These are phyloP conservation scores for Backusella westeae DNA, from an alignment of 192 early-diverging fungal species.

Conservation along the genomic window DNA sequence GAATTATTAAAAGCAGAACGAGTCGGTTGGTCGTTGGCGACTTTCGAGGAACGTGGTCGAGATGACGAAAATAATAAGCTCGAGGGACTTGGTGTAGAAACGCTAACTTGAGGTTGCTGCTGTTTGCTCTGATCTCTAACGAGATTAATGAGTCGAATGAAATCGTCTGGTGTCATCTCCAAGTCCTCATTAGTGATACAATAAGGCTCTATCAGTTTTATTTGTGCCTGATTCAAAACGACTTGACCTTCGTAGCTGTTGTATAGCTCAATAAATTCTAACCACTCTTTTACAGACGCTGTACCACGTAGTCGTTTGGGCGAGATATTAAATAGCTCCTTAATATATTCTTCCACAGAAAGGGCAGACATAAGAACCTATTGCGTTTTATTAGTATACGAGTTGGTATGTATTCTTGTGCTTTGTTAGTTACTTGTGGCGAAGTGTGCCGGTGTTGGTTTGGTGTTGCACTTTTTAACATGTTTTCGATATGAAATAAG, in stretches of 20 bases:
- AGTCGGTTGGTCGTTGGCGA: neutral
- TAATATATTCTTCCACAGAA: neutral
- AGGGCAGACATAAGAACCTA: neutral
- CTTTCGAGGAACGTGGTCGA: conserved; percentile 12
- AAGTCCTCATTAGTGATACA: conserved; percentile 29
- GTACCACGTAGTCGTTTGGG: neutral
- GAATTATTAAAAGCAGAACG: neutral
- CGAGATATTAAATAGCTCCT: neutral
- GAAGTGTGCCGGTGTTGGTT: neutral
- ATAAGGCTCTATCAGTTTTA: conserved; percentile 20
- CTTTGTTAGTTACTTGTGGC: neutral
- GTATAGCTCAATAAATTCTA: conserved; percentile 17
- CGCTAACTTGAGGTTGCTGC: neutral
- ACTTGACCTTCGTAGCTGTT: conserved; percentile 11
- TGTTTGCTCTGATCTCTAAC: neutral
- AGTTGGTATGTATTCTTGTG: neutral
- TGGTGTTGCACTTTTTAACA: neutral
- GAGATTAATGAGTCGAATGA: conserved; percentile 23
- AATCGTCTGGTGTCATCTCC: conserved; percentile 36
- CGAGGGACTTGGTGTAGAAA: neutral
- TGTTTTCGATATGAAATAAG: neutral
- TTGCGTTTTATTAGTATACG: no score
- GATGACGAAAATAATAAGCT: neutral
- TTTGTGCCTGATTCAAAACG: conserved; percentile 29
- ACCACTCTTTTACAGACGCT: neutral